Evolutionary conservation across 164 flowering plant species (phyloP), one percentile per base, ranked within the genome.

Genomic region (Buxus sempervirens): DNA sequence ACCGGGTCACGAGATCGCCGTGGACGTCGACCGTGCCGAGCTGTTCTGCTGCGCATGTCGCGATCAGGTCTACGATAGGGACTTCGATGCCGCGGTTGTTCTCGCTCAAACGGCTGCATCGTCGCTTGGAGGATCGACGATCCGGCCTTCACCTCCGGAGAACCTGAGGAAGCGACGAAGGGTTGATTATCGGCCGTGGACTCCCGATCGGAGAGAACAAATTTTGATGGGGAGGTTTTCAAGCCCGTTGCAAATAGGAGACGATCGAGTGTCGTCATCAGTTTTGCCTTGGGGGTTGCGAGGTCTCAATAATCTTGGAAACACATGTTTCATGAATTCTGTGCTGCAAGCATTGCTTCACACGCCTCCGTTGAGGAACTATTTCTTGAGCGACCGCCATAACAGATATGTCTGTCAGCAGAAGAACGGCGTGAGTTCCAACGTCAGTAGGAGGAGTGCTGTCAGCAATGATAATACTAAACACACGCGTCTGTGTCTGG

Each of bases 301-400:
- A 51, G 98, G 98, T 2, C 72, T 94, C 22, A 90, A 85, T 69
- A 94, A 94, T 73, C 75, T 91, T 26, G 97, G 98, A 5, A 94
- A 83, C 68, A 94, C 97, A 1, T 94, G 97, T 75, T 94, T 91
- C 60, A 88, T 94, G 97, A 94, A 91, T 75, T 94, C 98, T 0
- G 95, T 94, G 12, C 72, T 94, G 72, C 98, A 94, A 69, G 98
- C 96, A 5, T 79, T 94, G 80, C 82, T 94, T 13, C 98, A 91
- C 56, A 85, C 97, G 0, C 96, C 97, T 28, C 98, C 97, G 1
- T 62, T 94, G 71, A 73, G 97, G 76, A 90, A 89, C 72, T 93
- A 85, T 65, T 93, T 93, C 79, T 58, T 93, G 68, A 88, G 96
- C 64, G 97, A 90, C 75, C 77, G 89, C 38, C 97, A 93, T 58